Base-by-base conservation (phyloP, 2,329 filamentous ascomycete species). In the Decorospora gaudefroyi region DNA sequence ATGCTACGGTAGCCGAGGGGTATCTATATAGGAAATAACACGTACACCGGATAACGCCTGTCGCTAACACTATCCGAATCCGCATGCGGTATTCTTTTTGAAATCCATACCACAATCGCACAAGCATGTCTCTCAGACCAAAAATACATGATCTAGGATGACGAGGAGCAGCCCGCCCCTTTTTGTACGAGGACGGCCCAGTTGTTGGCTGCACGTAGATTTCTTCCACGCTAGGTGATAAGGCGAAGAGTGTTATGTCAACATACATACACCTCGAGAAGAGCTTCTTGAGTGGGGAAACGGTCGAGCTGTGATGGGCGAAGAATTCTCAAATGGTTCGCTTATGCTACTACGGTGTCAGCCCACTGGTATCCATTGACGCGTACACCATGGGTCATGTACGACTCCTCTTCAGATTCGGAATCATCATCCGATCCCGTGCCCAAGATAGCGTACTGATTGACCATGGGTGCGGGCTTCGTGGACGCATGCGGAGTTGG, bases 361-460 rank as follows among this genome's bases (percentile, higher is more conserved):
- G 48, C 51, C 59, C 58, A 67, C 18, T 53, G 46, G 28, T 48
- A 47, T 27, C 43, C 34, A 21, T 49, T 53, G 16, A 64, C 37
- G 10, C 35, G 43, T n/a, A 64, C 40, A 27, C 59, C 57, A n/a
- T 53, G 50, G 16, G 32, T 53, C 33, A 51, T 33, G 35, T 55
- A 63, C 8, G 50, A 55, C n/a, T 57, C 54, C 4, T 57, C 51
- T 6, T 67, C 64, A 6, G 54, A 60, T 6, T 62, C 61, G 7
- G 64, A 62, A 3, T 57, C 58, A 4, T 48, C 18, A 12, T 66
- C 62, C 5, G 55, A 53, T 37, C 61, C 53, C 23, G 57, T 59
- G 26, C 63, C 55, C 35, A 65, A 58, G 42, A 67, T 51, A 52
- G 63, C 49, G 55, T 67, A 64, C 49, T 64, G 58, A 55, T 55